Conservation (phyloP, 2,329 filamentous ascomycete genomes). For the Fusarium sp. region DNA sequence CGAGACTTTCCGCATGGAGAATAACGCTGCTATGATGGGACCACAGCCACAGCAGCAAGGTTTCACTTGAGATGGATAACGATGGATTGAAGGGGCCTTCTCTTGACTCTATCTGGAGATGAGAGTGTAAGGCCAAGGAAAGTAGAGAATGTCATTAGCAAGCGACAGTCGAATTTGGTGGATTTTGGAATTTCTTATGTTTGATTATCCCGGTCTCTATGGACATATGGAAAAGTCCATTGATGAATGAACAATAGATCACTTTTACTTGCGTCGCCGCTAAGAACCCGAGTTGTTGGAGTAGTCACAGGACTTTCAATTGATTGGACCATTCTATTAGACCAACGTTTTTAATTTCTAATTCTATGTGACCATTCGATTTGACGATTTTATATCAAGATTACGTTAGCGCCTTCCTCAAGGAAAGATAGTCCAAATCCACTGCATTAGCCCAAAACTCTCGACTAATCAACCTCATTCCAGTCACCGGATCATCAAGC, state of each 20-base stretch:
- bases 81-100: not conserved
- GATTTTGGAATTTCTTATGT: not conserved
- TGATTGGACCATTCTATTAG: not conserved
- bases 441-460: constrained; percentile 14
- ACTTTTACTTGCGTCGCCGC: not conserved
- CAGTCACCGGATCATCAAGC: not conserved
- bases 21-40: constrained; percentile 11
- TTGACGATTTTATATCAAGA: constrained; percentile 8
- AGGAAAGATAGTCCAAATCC: not conserved
- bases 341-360: not conserved
- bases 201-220: not conserved
- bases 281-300: not conserved
- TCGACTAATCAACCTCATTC: not conserved
- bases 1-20: constrained; percentile 17
- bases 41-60: constrained; percentile 6
- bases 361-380: constrained; percentile 16
- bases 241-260: not conserved
- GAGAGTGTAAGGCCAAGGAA: not conserved
- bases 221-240: not conserved
- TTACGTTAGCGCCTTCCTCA: not conserved
- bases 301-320: not conserved
- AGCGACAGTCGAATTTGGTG: not conserved
- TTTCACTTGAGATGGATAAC: not conserved
- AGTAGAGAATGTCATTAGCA: not conserved
- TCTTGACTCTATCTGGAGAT: not conserved